Evolutionary conservation across 2,329 filamentous ascomycete genomes (phyloP), one percentile per base, ranked within the genome.

Genomic region (Diaporthe citrichinensis): DNA sequence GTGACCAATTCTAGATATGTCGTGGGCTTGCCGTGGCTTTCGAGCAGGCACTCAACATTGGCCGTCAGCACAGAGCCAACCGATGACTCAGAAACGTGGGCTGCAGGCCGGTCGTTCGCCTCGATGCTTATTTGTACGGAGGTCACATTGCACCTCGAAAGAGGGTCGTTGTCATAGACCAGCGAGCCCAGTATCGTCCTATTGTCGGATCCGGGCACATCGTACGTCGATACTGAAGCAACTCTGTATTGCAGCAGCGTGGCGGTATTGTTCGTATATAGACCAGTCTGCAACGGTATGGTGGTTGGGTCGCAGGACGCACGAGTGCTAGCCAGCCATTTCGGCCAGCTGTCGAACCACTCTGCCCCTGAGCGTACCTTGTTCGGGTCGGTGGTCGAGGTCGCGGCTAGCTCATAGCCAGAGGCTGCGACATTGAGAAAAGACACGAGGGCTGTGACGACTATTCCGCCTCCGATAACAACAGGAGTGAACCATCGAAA

Each of bases 321-420:
- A 2, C 61, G 61, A 20, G 61, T 65, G 25, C 61, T 49, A 23
- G 61, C 61, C 4, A 65, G 61, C 61, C 61, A 65, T 9, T 53
- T 34, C 1, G 55, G 55, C 55, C 55, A 57, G 17, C 28, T 34
- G 28, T 31, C 28, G 55, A 34, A 57, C 55, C 55, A 57, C 28
- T 31, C 17, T 0, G 28, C 55, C 9, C 28, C 55, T 34, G 28
- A 34, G 7, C 28, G 28, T 10, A 20, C 17, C 4, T 17, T 20
- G 17, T 57, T 34, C 3, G 55, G 55, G 55, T 57, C 7, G 5
- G 55, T 57, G 7, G 55, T 34, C 7, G 55, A 34, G 7, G 2
- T 57, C 15, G 17, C 5, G 20, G 8, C 14, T 9, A 58, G 28
- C 28, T 57, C 55, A 57, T 57, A 57, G 17, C 28, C 55, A 34